Evolutionary conservation across 192 early-diverging fungal species (phyloP).

Genomic region (Coemansia sp.): DNA sequence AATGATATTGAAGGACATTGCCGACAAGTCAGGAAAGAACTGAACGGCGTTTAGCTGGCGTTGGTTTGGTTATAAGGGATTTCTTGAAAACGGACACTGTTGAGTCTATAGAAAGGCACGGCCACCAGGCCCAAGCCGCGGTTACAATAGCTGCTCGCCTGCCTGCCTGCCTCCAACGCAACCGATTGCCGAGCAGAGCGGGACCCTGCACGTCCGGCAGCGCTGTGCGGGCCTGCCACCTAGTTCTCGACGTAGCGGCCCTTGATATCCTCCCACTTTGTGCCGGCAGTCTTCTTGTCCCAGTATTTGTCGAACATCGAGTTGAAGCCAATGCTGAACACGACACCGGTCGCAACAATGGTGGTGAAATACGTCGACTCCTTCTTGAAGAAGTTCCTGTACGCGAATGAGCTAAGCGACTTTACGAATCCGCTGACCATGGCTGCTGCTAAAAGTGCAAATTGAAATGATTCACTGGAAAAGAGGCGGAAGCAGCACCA

Average conservation of each 20-base stretch:
- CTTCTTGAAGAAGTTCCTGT: slow-evolving; percentile 50
- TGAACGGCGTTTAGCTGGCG: not conserved
- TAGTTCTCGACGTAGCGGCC: slow-evolving; percentile 30
- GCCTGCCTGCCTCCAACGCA: no score
- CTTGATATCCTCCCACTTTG: slow-evolving; percentile 53
- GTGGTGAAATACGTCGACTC: slow-evolving; percentile 51
- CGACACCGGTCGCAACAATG: slow-evolving; percentile 33
- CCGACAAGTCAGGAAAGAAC: slow-evolving; percentile 33
- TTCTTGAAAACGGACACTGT: no score
- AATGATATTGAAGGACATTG: slow-evolving; percentile 8
- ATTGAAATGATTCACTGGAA: no score
- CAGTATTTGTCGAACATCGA: slow-evolving; percentile 45
- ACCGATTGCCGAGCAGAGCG: no score
- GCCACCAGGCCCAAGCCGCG: no score
- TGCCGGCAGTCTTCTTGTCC: slow-evolving; percentile 46
- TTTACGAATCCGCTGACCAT: slow-evolving; percentile 45
- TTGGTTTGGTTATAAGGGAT: no score
- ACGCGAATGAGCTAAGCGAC: slow-evolving; percentile 34
- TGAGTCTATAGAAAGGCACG: no score
- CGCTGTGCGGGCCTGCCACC: not conserved
- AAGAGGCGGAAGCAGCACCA: slow-evolving; percentile 1
- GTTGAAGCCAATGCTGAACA: slow-evolving; percentile 42
- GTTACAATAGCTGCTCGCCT: no score
- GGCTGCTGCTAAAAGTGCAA: no score
- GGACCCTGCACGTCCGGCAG: no score